These are phyloP conservation scores for Apophysomyces ossiformis DNA, from an alignment of 371 early-diverging fungal species.

Conservation along the genomic window DNA sequence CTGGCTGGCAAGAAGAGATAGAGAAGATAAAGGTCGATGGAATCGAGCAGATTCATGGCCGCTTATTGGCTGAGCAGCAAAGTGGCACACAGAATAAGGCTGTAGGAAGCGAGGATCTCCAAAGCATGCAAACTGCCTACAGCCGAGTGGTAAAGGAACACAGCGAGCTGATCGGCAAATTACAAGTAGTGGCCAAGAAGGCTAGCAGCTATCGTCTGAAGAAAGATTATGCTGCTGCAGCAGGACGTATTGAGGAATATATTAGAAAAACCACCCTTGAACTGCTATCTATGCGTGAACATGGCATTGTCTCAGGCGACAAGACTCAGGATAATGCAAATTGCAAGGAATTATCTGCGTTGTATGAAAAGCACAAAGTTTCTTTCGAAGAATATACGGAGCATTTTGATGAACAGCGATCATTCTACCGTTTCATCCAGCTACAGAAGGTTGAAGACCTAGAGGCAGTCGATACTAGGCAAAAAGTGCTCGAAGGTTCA, in stretches of 20 bases:
- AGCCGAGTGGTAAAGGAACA: conserved; percentile 11
- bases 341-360: not conserved
- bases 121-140: conserved; percentile 11
- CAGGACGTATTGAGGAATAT: conserved; percentile 2
- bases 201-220: conserved; percentile 7
- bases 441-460: conserved; percentile 13
- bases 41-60: conserved; percentile 17
- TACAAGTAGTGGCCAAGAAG: conserved; percentile 17
- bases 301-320: conserved; percentile 10
- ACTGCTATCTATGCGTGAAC: conserved; percentile 5
- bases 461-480: not conserved
- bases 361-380: not conserved
- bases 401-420: conserved; percentile 10
- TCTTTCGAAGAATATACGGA: conserved; percentile 12
- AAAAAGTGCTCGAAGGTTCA: not conserved
- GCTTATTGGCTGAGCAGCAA: conserved; percentile 8
- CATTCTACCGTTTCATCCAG: conserved; percentile 17
- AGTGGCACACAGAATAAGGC: conserved; percentile 4
- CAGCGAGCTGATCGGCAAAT: not conserved
- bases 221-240: conserved; percentile 9
- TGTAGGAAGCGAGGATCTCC: not conserved
- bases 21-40: conserved; percentile 15
- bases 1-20: conserved; percentile 30
- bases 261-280: not conserved
- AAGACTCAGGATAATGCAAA: not conserved